Percentiles rank a stretch among this genome's conserved stretches.
phyloP scores from a whole-genome alignment of 169 alveolate species.

The Babesia sp. region DNA sequence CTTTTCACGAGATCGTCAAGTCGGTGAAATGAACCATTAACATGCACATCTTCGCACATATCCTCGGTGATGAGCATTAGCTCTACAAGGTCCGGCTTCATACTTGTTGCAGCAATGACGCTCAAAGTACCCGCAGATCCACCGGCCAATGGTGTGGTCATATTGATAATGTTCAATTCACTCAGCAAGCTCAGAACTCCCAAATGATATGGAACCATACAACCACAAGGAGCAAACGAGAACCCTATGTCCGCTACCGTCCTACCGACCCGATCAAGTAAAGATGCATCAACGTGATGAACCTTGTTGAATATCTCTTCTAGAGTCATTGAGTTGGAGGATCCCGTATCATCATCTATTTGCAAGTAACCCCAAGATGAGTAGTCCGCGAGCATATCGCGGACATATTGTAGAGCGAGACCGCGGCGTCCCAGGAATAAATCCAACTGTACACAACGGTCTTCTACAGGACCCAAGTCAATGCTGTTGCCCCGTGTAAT shows the following conservation, averaged over 20 bases:
- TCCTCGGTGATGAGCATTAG: conserved; percentile 57
- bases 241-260: conserved; percentile 56
- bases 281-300: neutral
- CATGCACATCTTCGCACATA: conserved; percentile 49
- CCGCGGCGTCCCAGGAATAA: conserved; percentile 20
- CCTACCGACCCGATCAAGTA: neutral
- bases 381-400: conserved; percentile 22
- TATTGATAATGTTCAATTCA: conserved; percentile 67
- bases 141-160: conserved; percentile 71
- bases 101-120: conserved; percentile 53
- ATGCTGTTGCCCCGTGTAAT: neutral
- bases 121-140: conserved; percentile 74
- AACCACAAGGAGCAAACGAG: conserved; percentile 76
- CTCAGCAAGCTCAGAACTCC: conserved; percentile 68
- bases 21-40: conserved; percentile 51
- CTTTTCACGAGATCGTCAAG: conserved; percentile 50
- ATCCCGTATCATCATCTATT: neutral
- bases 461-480: neutral
- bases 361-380: neutral
- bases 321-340: neutral
- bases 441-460: conserved; percentile 1
- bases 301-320: neutral
- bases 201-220: conserved; percentile 72
- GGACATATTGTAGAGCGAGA: neutral
- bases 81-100: conserved; percentile 38